A percentile compares a stretch with the other conserved stretches of the same genome.
phyloP scores from a whole-genome alignment of 345 rosid species.

The Linum tenue region DNA sequence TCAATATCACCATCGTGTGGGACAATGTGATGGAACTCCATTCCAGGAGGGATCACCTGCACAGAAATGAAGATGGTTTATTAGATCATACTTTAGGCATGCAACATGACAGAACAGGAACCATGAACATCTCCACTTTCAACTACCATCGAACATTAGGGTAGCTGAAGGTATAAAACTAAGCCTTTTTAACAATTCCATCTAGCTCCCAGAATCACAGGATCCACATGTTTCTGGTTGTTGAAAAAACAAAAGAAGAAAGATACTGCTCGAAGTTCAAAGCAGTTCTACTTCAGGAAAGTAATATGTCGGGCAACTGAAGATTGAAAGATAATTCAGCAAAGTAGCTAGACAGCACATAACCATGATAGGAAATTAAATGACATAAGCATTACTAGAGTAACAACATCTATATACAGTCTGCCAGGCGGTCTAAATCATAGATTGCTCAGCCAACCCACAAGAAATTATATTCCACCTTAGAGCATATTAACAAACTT shows the following conservation, averaged over 20 bases:
- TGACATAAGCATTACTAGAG: neutral
- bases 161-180: neutral
- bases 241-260: neutral
- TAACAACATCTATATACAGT: neutral
- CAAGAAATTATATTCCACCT: neutral
- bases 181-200: neutral
- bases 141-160: conserved; percentile 1
- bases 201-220: neutral
- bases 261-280: neutral
- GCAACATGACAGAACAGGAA: neutral
- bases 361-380: neutral
- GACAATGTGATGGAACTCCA: conserved; percentile 95
- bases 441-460: too few species aligned
- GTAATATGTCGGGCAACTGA: neutral
- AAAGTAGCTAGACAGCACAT: neutral
- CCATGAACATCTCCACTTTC: neutral
- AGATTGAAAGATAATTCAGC: neutral
- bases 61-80: conserved; percentile 12
- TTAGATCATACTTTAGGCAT: conserved; percentile 7
- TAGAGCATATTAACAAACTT: neutral
- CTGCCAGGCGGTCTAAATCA: too few species aligned
- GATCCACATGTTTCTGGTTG: neutral
- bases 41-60: conserved; percentile 96
- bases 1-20: conserved; percentile 92
- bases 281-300: neutral